Conservation (phyloP, 2,329 filamentous ascomycete genomes). For the Aspergillus cejpii region DNA sequence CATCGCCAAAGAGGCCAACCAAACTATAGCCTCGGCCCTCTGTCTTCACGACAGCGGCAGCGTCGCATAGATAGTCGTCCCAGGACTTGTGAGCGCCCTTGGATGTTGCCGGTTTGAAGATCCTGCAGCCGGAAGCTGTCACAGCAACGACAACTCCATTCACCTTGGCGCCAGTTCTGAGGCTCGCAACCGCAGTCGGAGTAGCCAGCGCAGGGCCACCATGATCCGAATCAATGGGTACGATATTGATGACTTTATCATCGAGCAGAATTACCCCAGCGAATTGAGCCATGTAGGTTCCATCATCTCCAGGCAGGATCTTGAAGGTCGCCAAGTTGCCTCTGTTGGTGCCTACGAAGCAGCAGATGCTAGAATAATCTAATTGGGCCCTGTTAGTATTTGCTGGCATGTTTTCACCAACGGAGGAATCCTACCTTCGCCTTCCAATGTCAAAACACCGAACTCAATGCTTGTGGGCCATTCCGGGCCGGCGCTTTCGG, state of each 20-base stretch:
- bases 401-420: too few species aligned
- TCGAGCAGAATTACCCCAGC: conserved; percentile 63
- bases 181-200: conserved; percentile 64
- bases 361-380: conserved; percentile 86
- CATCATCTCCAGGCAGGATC: conserved; percentile 64
- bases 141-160: conserved; percentile 77
- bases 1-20: conserved; percentile 78
- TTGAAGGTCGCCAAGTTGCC: conserved; percentile 88
- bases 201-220: conserved; percentile 71
- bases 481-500: conserved; percentile 51
- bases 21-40: conserved; percentile 71
- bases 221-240: conserved; percentile 69
- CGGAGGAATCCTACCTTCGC: conserved; percentile 54
- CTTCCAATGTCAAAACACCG: conserved; percentile 84
- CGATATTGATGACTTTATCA: conserved; percentile 66
- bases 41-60: conserved; percentile 68
- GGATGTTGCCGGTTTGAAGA: conserved; percentile 75
- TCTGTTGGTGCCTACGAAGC: conserved; percentile 81
- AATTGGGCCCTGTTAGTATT: conserved; percentile 20
- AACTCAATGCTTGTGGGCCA: conserved; percentile 82
- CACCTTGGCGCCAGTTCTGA: conserved; percentile 67
- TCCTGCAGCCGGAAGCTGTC: conserved; percentile 65
- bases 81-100: conserved; percentile 93
- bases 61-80: conserved; percentile 74
- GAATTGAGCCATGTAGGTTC: conserved; percentile 65